Base-by-base conservation (phyloP, 225 moss, liverwort and hornwort genomes). In the Anthoceros angustus region DNA sequence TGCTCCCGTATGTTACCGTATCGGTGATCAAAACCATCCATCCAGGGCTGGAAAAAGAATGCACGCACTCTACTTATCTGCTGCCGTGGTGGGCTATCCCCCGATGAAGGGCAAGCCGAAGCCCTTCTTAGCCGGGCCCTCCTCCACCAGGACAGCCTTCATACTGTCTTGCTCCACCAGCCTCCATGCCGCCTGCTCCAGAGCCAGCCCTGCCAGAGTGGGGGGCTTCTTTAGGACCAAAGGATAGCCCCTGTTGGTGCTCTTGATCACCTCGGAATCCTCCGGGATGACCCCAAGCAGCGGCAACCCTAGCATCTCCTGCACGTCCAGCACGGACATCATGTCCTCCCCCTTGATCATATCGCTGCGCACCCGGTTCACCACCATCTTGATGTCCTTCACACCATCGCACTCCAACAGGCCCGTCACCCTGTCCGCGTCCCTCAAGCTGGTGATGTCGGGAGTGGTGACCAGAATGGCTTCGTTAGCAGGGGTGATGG, bases 341-440 rank as follows among this genome's bases (percentile, higher is more conserved):
- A 95, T 95, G 55, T 95, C 94, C 75, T 95, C 94, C 60, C 94
- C 94, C 78, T 95, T 95, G 16, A 95, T 95, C 94, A 95, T 88
- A 25, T 95, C 94, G 67, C 94, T 90, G 45, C 94, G 69, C 63
- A 95, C 94, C 75, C 94, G 83, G 69, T 95, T 95, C 73, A 95
- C 94, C 69, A 95, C 88, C 94, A 95, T 95, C 79, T 95, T 95
- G 64, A 95, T 95, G 50, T 95, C 94, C 77, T 82, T 90, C 23
- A 95, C 86, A 26, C 94, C 94, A 73, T 95, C 94, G 42, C 94
- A 95, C 75, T 95, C 94, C n/a, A 95, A 71, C n/a, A 95, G 80
- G 24, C 94, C 94, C 4, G 88, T 90, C 50, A 95, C 94, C n/a
- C 94, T 83, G 72, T 95, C 94, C 25, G 90, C 94, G 38, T 95